Conservation (phyloP, 495 filamentous ascomycete genomes). For the Tuber umbilicatum region DNA sequence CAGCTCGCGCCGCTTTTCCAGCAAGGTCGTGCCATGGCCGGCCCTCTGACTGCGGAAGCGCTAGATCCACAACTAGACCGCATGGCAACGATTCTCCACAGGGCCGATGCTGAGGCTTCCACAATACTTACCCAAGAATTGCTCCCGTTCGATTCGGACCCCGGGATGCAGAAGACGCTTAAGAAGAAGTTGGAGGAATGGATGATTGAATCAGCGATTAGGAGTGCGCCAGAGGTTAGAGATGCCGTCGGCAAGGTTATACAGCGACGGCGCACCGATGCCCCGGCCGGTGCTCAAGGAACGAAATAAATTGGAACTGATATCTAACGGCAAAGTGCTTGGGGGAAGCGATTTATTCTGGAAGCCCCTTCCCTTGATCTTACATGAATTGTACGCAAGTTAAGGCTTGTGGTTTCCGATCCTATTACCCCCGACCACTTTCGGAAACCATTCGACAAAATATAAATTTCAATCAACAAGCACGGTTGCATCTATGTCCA, state of each 20-base stretch:
- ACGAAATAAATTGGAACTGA: conserved; percentile 43
- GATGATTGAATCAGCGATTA: conserved; percentile 66
- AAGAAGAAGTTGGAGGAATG: conserved; percentile 66
- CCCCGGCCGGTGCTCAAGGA: conserved; percentile 52
- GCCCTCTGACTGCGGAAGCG: conserved; percentile 32
- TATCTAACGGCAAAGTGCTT: background rate
- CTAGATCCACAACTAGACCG: conserved; percentile 51
- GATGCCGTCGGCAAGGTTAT: conserved; percentile 61
- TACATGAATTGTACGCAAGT: background rate
- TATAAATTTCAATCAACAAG: background rate
- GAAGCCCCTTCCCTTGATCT: background rate
- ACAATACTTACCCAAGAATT: conserved; percentile 69
- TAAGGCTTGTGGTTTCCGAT: background rate
- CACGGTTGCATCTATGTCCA: background rate
- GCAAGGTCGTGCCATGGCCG: conserved; percentile 34
- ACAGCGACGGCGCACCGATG: conserved; percentile 53
- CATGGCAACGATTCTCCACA: conserved; percentile 50
- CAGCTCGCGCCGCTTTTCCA: conserved; percentile 64
- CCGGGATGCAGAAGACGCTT: conserved; percentile 53
- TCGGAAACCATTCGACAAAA: background rate
- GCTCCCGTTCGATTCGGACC: conserved; percentile 72
- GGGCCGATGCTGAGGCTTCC: conserved; percentile 59
- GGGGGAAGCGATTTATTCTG: background rate
- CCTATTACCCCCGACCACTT: background rate
- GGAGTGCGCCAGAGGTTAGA: conserved; percentile 66